phyloP scores from a whole-genome alignment of 208 protist genomes.

The Kentomonas sorsogonicus region DNA sequence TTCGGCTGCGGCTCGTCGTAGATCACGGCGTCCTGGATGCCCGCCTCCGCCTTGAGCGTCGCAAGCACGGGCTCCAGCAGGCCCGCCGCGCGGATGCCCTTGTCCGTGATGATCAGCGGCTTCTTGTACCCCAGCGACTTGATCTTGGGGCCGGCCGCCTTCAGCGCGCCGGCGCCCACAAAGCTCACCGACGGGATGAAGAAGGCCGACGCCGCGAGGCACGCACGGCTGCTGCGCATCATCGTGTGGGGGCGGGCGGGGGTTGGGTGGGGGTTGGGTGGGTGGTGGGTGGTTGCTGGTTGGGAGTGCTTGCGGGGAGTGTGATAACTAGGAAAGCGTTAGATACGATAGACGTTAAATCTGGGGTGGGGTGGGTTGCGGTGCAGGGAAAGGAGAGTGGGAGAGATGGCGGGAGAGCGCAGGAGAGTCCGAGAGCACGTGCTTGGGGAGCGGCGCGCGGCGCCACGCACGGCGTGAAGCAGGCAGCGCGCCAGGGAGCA shows the following conservation, averaged over 20 bases:
- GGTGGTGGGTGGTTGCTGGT: no score
- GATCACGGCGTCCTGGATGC: conserved; percentile 34
- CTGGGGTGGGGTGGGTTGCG: no score
- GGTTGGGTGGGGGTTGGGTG: no score
- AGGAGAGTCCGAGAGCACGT: no score
- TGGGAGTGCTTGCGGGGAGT: no score
- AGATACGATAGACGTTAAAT: no score
- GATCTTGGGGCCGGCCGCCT: conserved; percentile 52
- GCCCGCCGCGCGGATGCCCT: conserved; percentile 46
- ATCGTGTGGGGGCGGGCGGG: no score
- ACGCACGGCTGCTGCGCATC: no score
- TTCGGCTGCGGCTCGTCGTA: conserved; percentile 64
- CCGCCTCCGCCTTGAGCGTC: conserved; percentile 49
- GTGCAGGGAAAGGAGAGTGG: background rate
- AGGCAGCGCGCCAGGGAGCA: background rate
- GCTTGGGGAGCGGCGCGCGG: no score
- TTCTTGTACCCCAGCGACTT: conserved; percentile 49
- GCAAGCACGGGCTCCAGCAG: conserved; percentile 44
- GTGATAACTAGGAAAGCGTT: no score
- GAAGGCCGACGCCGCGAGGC: conserved; percentile 54
- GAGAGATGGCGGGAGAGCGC: background rate
- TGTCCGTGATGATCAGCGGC: conserved; percentile 65
- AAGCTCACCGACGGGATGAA: conserved; percentile 58
- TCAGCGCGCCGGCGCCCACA: conserved; percentile 47
- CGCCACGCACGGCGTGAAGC: background rate